These are phyloP conservation scores for Fibroporia radiculosa DNA, from an alignment of 768 basidiomycete species.

Conservation along the genomic window DNA sequence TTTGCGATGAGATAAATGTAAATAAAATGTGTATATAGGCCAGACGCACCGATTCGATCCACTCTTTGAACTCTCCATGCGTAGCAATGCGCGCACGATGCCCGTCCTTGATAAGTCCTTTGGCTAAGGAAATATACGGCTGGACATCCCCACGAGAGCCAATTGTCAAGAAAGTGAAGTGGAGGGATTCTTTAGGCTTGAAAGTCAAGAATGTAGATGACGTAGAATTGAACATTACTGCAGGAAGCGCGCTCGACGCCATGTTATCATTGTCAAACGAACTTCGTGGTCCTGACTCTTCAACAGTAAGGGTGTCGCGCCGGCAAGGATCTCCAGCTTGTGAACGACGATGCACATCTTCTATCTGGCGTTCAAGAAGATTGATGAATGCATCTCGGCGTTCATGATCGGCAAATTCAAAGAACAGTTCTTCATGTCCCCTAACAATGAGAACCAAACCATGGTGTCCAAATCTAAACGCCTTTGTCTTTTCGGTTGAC, in stretches of 20 bases:
- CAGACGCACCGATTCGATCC: conserved; percentile 82
- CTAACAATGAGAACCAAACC: conserved; percentile 87
- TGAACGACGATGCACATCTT: conserved; percentile 50
- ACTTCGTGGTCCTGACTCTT: conserved; percentile 65
- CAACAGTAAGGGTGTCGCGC: conserved; percentile 71
- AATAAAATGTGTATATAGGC: conserved; percentile 1
- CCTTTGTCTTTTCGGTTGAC: conserved; percentile 74
- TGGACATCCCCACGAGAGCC: conserved; percentile 97
- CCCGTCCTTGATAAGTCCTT: conserved; percentile 84
- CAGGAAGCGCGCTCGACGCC: conserved; percentile 65
- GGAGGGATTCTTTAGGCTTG: conserved; percentile 78
- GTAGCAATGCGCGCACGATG: conserved; percentile 89
- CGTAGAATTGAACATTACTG: conserved; percentile 96
- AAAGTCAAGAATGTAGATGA: conserved; percentile 96
- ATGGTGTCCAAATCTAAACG: conserved; percentile 83
- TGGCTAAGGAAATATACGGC: conserved; percentile 93
- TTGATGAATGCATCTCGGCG: conserved; percentile 71
- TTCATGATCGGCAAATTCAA: conserved; percentile 82
- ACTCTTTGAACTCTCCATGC: conserved; percentile 89
- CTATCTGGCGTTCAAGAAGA: conserved; percentile 75
- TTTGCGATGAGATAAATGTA: conserved; percentile 2
- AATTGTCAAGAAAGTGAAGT: conserved; percentile 93
- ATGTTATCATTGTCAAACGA: conserved; percentile 28
- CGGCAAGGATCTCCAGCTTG: conserved; percentile 39
- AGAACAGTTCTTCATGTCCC: conserved; percentile 96